Evolutionary conservation across 768 basidiomycete species (phyloP).

Genomic region (Mycena olivaceomarginata): DNA sequence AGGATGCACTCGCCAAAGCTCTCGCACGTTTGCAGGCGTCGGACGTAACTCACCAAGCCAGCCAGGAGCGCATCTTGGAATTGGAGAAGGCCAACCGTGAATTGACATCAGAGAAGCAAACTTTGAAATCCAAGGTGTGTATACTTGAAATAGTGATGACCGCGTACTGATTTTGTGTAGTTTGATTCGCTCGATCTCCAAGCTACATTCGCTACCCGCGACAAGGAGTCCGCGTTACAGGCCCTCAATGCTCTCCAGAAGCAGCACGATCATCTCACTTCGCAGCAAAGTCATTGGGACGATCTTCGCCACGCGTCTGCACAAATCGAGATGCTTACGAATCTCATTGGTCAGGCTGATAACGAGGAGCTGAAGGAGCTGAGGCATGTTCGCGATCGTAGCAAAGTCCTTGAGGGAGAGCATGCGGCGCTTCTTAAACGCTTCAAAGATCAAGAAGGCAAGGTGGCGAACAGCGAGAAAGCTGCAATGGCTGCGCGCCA

Average conservation of each 20-base stretch:
- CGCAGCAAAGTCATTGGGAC: conserved; percentile 89
- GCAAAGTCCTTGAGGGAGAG: conserved; percentile 80
- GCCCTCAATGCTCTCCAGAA: conserved; percentile 72
- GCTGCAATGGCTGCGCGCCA: conserved; percentile 74
- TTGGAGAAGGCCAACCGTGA: conserved; percentile 80
- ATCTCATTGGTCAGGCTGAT: conserved; percentile 76
- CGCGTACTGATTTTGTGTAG: conserved; percentile 58
- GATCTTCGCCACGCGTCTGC: conserved; percentile 81
- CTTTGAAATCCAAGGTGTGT: conserved; percentile 77
- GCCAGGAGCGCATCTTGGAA: conserved; percentile 75
- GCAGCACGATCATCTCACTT: conserved; percentile 74
- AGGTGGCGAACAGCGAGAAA: conserved; percentile 76
- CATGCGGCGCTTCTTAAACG: conserved; percentile 81
- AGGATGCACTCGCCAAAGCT: conserved; percentile 85
- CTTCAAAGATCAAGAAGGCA: conserved; percentile 82
- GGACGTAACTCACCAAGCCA: conserved; percentile 79
- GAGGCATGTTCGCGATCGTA: conserved; percentile 77
- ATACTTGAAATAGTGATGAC: not conserved
- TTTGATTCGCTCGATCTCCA: conserved; percentile 77
- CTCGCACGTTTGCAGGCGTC: conserved; percentile 82
- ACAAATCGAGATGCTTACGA: conserved; percentile 82
- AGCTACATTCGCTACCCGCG: conserved; percentile 72
- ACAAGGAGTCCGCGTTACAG: conserved; percentile 75
- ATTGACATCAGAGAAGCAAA: conserved; percentile 72
- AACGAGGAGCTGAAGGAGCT: conserved; percentile 86